phyloP scores from a whole-genome alignment of 352 stramenopile species.

The Globisporangium cylindrosporum region DNA sequence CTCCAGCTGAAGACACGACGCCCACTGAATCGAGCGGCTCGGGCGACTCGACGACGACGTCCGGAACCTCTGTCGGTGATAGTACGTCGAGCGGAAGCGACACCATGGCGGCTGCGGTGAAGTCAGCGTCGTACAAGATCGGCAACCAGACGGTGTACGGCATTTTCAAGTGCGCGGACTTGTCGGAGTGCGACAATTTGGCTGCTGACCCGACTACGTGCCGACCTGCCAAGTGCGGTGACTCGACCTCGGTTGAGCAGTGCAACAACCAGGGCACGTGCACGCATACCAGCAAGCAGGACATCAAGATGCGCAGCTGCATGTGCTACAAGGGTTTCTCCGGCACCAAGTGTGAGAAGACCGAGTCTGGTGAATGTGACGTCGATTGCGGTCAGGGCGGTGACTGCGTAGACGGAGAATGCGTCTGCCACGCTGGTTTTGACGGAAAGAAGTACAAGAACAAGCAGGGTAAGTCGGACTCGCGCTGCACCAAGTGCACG shows the following conservation, averaged over 20 bases:
- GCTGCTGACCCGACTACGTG: conserved; percentile 34
- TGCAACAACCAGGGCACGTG: conserved; percentile 75
- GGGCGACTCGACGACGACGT: not conserved
- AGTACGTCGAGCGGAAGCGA: conserved; percentile 15
- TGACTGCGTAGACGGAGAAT: conserved; percentile 40
- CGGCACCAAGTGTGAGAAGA: conserved; percentile 45
- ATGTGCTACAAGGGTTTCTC: conserved; percentile 48
- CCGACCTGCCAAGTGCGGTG: conserved; percentile 30
- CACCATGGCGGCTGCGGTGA: conserved; percentile 16
- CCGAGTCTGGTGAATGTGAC: conserved; percentile 40
- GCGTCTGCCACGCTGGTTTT: conserved; percentile 43
- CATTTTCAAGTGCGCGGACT: conserved; percentile 45
- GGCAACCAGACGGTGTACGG: conserved; percentile 52
- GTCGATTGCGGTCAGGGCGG: conserved; percentile 50
- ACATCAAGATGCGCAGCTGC: conserved; percentile 48
- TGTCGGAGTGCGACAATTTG: conserved; percentile 41
- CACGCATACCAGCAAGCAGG: conserved; percentile 60
- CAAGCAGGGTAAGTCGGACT: conserved; percentile 44
- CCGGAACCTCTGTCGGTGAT: conserved; percentile 21
- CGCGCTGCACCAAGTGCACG: conserved; percentile 33
- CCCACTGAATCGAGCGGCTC: conserved; percentile 2
- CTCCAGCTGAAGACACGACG: not conserved
- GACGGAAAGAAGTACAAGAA: conserved; percentile 43
- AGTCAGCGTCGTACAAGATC: conserved; percentile 50
- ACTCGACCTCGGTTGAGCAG: conserved; percentile 21